Base-by-base conservation (phyloP, 306 rosid genomes). In the Dalbergia oliveri region DNA sequence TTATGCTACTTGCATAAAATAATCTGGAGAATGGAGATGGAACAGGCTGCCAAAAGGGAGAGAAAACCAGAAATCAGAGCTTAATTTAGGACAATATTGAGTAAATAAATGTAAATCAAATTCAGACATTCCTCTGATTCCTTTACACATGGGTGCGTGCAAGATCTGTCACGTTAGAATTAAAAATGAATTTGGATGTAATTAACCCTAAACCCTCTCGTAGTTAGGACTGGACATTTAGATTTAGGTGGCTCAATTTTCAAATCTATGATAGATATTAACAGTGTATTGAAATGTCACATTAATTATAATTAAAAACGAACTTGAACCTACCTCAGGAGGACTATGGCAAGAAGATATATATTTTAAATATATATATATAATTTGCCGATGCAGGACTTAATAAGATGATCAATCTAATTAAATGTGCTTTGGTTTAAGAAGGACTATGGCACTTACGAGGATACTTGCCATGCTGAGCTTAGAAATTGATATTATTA, bases 71-170 rank as follows among this genome's bases (percentile, higher is more conserved):
- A 62, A 19, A 75, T 63, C 61, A 45, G 19, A 26, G 6, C 14
- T 11, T 21, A 21, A n/a, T n/a, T 21, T 31, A 45, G 10, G 11
- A 74, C 16, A 45, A 14, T 3, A 16, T 50, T 1, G 54, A 45
- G 37, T 35, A 62, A 33, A 47, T 62, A 1, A 33, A n/a, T 64
- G 21, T 34, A 33, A 50, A 76, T 49, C 4, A 50, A 49, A 56
- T 56, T 60, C 70, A 75, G 33, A 75, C 45, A 34, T 63, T 63
- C 69, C 47, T 45, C 19, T 31, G 60, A 44, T 75, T 75, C 60
- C 47, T 9, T 19, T 14, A 43, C 79, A 23, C 79, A 51, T 74
- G 62, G 60, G 16, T 18, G 12, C 10, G 59, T 53, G 12, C 50
- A 53, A n/a, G 60, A 54, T 54, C 10, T 54, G 1, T 26, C 31